Evolutionary conservation across 1,284 basidiomycete genomes (phyloP).

Genomic region (Erythrobasidium hasegawianum): DNA sequence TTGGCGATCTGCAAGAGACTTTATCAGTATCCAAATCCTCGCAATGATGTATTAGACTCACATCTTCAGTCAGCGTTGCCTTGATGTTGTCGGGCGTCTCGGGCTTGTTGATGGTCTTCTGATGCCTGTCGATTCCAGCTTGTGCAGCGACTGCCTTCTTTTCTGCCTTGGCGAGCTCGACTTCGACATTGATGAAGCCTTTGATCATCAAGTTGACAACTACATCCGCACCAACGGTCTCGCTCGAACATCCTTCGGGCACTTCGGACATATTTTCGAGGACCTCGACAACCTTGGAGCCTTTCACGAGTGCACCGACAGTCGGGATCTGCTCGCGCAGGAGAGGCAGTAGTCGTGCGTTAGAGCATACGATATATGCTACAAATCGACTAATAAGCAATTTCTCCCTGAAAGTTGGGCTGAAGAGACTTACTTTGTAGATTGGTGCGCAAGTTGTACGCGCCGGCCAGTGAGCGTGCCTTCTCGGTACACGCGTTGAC

Average conservation of each 20-base stretch:
- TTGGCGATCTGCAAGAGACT: constrained; percentile 57
- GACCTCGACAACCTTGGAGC: constrained; percentile 68
- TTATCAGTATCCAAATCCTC: neutral
- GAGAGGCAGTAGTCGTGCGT: constrained; percentile 61
- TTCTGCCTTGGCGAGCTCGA: constrained; percentile 75
- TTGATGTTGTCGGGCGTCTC: constrained; percentile 75
- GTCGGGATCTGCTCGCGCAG: constrained; percentile 70
- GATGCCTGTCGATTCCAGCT: constrained; percentile 68
- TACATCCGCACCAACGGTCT: constrained; percentile 69
- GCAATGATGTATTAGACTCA: constrained; percentile 44
- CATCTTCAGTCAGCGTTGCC: constrained; percentile 72
- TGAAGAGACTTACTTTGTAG: constrained; percentile 63
- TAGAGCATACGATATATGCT: constrained; percentile 78
- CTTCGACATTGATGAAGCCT: constrained; percentile 76
- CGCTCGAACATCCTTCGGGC: constrained; percentile 82
- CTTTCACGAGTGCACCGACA: constrained; percentile 80
- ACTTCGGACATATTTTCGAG: constrained; percentile 59
- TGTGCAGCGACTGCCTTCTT: constrained; percentile 75
- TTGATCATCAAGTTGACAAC: constrained; percentile 77
- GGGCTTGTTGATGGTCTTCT: constrained; percentile 71
- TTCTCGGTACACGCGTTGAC: constrained; percentile 76
- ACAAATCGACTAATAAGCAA: neutral
- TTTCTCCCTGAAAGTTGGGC: neutral
- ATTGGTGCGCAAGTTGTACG: constrained; percentile 86
- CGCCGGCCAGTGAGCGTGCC: constrained; percentile 78